Evolutionary conservation across 305 asterid genomes (phyloP), one percentile per base, ranked within the genome.

Genomic region (Andrographis paniculata): DNA sequence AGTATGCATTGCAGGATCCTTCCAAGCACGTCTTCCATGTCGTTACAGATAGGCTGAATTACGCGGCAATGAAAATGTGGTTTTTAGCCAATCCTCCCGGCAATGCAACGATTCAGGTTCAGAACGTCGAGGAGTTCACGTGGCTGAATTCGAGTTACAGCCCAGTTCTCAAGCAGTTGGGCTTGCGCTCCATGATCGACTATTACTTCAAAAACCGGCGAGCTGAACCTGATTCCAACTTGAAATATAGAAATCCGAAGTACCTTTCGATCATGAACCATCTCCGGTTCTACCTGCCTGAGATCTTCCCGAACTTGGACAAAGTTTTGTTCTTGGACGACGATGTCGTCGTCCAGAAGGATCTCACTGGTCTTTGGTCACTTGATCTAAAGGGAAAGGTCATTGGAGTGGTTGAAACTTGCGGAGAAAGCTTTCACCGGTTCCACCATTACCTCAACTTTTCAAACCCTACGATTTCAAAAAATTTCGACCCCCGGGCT

Each of bases 381-480:
- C 58, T 76, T 48, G 77, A 78, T 66, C 62, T 78, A 35, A 79
- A 76, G 66, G 93, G 87, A 17, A 84, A 76, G 56, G 93, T 84
- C 45, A 72, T 76, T 28, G 93, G 93, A 41, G 95, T 84, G 22
- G 95, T 84, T 30, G 93, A 84, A 66, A 84, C 95, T 4, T 84
- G 95, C 60, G 75, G 84, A 15, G 75, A 74, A 58, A 68, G 73
- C 47, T 84, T 71, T 48, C 87, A 81, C 24, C 80, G 93, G 46
- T 84, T 73, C 53, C 77, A 81, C 62, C 77, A 74, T 61, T 84
- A 84, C 63, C 83, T 84, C 31, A 84, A 84, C 46, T 84, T 84
- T 50, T 84, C 95, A 17, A 81, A 81, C 70, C 93, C 89, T 6
- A 64, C 72, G 18, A 84, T 84, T 37, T 64, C 84, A 22, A 67